Evolutionary conservation across 2,329 filamentous ascomycete species (phyloP).

Genomic region (Plenodomus biglobosus): DNA sequence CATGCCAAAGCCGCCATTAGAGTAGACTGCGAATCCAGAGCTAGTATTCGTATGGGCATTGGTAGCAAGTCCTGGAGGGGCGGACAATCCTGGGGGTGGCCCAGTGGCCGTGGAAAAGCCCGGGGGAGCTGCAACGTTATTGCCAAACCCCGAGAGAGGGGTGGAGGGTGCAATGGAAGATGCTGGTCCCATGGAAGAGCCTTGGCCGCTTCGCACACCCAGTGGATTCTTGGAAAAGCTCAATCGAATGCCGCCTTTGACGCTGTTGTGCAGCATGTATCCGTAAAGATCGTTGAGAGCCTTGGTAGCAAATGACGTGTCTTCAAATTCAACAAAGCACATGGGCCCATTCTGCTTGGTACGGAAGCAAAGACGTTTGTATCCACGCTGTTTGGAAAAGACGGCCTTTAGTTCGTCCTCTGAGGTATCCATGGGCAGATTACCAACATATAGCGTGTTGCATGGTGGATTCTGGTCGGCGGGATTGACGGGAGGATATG

Average conservation of each 20-base stretch:
- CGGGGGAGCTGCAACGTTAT: slow-evolving; percentile 54
- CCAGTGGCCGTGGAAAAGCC: slow-evolving; percentile 69
- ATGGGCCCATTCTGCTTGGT: slow-evolving; percentile 95
- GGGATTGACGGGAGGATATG: slow-evolving; percentile 85
- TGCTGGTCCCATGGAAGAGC: slow-evolving; percentile 55
- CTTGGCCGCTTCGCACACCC: slow-evolving; percentile 80
- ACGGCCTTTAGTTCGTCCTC: slow-evolving; percentile 94
- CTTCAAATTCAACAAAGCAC: slow-evolving; percentile 99
- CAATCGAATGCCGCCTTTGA: slow-evolving; percentile 90
- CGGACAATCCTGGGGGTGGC: slow-evolving; percentile 78
- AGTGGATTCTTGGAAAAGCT: slow-evolving; percentile 98
- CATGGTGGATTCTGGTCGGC: slow-evolving; percentile 96
- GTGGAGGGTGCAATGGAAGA: slow-evolving; percentile 55
- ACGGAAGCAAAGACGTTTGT: slow-evolving; percentile 91
- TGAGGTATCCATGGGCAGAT: slow-evolving; percentile 85
- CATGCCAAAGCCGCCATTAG: slow-evolving; percentile 43
- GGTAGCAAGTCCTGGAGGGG: slow-evolving; percentile 68
- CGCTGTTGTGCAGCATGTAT: slow-evolving; percentile 80
- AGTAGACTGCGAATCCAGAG: slow-evolving; percentile 42
- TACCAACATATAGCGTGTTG: slow-evolving; percentile 98
- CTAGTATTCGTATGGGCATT: slow-evolving; percentile 33
- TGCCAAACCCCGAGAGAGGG: slow-evolving; percentile 60
- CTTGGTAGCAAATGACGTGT: slow-evolving; percentile 88
- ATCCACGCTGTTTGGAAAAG: slow-evolving; percentile 90
- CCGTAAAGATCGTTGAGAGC: slow-evolving; percentile 89